Percentiles rank a stretch among this genome's conserved stretches.
These are phyloP conservation scores for Letharia columbiana DNA, from an alignment of 495 filamentous ascomycete species.

Conservation along the genomic window DNA sequence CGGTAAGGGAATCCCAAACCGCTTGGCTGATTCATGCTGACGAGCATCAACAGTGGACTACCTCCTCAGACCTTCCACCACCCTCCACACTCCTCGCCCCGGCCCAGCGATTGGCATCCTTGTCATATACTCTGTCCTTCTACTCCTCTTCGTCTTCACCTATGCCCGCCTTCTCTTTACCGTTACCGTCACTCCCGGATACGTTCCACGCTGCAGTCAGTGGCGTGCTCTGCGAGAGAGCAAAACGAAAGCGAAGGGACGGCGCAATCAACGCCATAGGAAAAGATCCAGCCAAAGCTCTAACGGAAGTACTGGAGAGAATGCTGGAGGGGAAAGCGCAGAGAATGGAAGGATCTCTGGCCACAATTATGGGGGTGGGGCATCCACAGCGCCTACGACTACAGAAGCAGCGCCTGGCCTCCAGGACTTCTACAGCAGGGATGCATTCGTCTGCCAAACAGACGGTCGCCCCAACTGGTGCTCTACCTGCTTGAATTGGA, in stretches of 20 bases:
- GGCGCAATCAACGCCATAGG: background rate
- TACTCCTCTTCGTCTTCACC: constrained; percentile 54
- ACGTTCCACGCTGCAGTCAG: constrained; percentile 51
- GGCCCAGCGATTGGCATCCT: constrained; percentile 60
- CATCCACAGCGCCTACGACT: background rate
- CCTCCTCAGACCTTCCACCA: constrained; percentile 46
- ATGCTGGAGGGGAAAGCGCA: constrained; percentile 23
- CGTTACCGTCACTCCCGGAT: constrained; percentile 59
- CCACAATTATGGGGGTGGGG: constrained; percentile 26
- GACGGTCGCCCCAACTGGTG: constrained; percentile 80
- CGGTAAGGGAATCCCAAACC: constrained; percentile 35
- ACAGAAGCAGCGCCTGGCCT: constrained; percentile 28
- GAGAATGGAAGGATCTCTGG: background rate
- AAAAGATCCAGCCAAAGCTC: constrained; percentile 6
- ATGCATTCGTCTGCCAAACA: constrained; percentile 71
- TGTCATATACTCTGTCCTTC: constrained; percentile 58
- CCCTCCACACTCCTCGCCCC: constrained; percentile 33
- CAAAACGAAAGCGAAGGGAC: constrained; percentile 25
- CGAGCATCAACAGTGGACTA: constrained; percentile 46
- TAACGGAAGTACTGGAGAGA: constrained; percentile 27
- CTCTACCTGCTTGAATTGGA: constrained; percentile 68
- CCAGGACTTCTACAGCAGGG: constrained; percentile 61
- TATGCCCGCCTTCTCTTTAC: constrained; percentile 61
- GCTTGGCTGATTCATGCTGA: constrained; percentile 11
- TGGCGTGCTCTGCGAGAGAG: constrained; percentile 18